Base-by-base conservation (phyloP, 2,329 filamentous ascomycete species). In the Ambrosiella beaveri region DNA sequence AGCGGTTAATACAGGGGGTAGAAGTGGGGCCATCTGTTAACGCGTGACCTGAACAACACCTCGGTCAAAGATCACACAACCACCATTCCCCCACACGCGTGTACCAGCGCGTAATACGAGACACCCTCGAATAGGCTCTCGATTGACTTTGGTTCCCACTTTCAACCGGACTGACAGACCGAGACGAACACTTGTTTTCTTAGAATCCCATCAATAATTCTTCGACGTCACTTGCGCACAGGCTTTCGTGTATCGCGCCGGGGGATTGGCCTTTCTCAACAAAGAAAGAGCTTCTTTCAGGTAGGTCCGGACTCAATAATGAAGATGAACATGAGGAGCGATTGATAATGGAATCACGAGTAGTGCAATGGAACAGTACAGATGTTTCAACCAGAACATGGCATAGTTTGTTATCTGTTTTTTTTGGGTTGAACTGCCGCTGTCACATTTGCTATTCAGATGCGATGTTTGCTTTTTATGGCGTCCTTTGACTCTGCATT, bases 211-310 rank as follows among this genome's bases (percentile, higher is more conserved):
- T 47, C 44, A 47, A 36, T 15, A 38, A 53, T 37, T 53, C 38
- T 36, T 35, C 51, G 51, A 53, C 51, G 51, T 53, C 51, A 53
- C 35, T 39, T 53, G 51, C 17, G 51, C 51, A 53, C 51, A 53
- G 36, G 51, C 51, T n/a, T 39, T 19, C 12, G 13, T 53, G 35
- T 19, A 8, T 17, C 11, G 44, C 51, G 35, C 38, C 51, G 15
- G 51, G 35, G 13, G 35, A 53, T 53, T 47, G 11, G 13, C 44
- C 44, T 47, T 47, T 47, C 44, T 47, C n/a, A 47, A 47, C 44
- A 47, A 47, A 47, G 44, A 47, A 17, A 27, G 27, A 27, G 27
- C 27, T 27, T 27, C 27, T 4, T 27, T 27, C 27, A 27, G 27
- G 27, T 27, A 4, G 27, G 27, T 27, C 27, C 3, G 27, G 27